These are phyloP conservation scores for Cryptococcus neoformans DNA, from an alignment of 1,284 basidiomycete species.

Conservation along the genomic window DNA sequence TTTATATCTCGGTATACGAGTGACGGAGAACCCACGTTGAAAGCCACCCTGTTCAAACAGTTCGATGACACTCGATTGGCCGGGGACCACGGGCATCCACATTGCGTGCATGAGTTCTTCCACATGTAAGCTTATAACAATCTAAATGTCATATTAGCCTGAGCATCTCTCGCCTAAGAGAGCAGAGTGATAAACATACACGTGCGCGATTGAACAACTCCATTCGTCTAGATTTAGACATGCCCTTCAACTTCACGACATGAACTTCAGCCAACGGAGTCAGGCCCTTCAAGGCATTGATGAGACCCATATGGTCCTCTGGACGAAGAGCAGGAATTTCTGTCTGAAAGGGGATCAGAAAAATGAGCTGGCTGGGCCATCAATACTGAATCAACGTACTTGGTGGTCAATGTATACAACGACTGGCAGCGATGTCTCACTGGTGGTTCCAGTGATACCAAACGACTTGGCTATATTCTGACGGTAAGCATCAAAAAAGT, in stretches of 20 bases:
- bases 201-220: constrained; percentile 32
- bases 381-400: no score
- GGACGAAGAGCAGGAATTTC: constrained; percentile 23
- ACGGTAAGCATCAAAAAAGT: constrained; percentile 35
- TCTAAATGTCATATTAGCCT: constrained; percentile 10
- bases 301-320: constrained; percentile 24
- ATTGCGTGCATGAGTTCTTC: constrained; percentile 29
- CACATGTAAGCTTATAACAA: constrained; percentile 35
- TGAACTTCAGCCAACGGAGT: constrained; percentile 42
- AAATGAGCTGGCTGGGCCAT: neutral
- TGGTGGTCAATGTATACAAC: constrained; percentile 38
- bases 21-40: constrained; percentile 20
- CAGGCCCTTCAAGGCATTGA: constrained; percentile 32
- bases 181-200: constrained; percentile 9
- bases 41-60: constrained; percentile 25
- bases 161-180: neutral
- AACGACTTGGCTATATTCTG: constrained; percentile 25
- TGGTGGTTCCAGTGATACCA: no score
- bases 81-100: constrained; percentile 33
- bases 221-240: constrained; percentile 33
- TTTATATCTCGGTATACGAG: neutral
- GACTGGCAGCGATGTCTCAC: constrained; percentile 29
- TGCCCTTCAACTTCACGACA: constrained; percentile 26
- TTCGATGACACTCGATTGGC: constrained; percentile 27
- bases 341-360: constrained; percentile 19